Conservation (phyloP, 148 eudicot genomes). For the Linanthus parryae region DNA sequence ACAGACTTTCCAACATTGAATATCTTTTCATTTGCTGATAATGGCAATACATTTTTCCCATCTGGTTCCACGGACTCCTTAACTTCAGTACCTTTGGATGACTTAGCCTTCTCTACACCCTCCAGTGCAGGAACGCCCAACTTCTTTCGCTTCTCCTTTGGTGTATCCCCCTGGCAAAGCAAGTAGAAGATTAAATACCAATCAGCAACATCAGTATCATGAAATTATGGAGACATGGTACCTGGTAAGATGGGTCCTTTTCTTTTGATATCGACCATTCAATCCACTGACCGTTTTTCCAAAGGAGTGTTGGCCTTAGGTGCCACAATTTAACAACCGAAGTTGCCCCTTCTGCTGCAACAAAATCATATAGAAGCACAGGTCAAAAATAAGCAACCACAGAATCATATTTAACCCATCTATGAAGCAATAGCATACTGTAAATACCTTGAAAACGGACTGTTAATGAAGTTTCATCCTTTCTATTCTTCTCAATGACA, state of each 20-base stretch:
- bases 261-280: conserved; percentile 45
- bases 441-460: conserved; percentile 77
- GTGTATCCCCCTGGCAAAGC: conserved; percentile 60
- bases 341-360: conserved; percentile 65
- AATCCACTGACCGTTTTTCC: conserved; percentile 78
- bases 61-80: conserved; percentile 26
- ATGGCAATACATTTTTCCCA: conserved; percentile 30
- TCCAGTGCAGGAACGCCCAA: conserved; percentile 32
- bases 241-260: conserved; percentile 43
- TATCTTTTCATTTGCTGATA: conserved; percentile 46
- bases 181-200: background rate
- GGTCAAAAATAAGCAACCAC: background rate
- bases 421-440: background rate
- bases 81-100: conserved; percentile 18
- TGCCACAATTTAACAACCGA: conserved; percentile 65
- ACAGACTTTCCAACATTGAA: conserved; percentile 55
- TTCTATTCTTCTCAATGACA: conserved; percentile 56
- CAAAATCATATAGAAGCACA: conserved; percentile 3
- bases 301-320: conserved; percentile 63
- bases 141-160: conserved; percentile 61
- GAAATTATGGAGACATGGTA: conserved; percentile 10
- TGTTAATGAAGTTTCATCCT: conserved; percentile 54
- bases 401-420: background rate
- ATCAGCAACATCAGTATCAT: background rate
- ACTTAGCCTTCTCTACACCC: conserved; percentile 25